Conservation (phyloP, 2,329 filamentous ascomycete genomes). For the Juglanconis sp. region DNA sequence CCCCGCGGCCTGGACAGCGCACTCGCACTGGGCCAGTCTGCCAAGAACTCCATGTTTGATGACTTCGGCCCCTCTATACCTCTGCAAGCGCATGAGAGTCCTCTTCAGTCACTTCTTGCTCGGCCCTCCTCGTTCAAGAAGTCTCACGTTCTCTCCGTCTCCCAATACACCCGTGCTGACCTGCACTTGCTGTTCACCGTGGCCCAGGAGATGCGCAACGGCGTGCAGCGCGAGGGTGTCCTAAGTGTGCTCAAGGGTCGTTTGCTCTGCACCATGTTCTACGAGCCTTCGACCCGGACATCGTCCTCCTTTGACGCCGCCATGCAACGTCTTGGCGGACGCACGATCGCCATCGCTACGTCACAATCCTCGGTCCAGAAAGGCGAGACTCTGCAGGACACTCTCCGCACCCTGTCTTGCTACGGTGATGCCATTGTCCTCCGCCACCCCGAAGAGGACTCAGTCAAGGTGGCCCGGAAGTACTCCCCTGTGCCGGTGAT, state of each 20-base stretch:
- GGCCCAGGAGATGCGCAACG: conserved; percentile 94
- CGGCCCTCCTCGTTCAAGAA: conserved; percentile 81
- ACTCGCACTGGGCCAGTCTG: conserved; percentile 22
- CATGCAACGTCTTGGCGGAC: conserved; percentile 95
- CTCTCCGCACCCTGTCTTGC: conserved; percentile 86
- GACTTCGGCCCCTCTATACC: conserved; percentile 46
- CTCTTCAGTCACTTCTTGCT: conserved; percentile 69
- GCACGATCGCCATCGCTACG: conserved; percentile 78
- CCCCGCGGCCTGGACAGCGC: conserved; percentile 34
- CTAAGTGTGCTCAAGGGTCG: conserved; percentile 82
- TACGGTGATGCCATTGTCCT: conserved; percentile 96
- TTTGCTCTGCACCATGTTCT: conserved; percentile 91
- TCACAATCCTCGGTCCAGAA: conserved; percentile 86
- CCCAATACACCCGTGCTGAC: conserved; percentile 82
- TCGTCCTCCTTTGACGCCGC: conserved; percentile 95
- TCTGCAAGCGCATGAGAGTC: conserved; percentile 52
- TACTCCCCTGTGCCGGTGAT: conserved; percentile 89
- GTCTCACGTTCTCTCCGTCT: conserved; percentile 86
- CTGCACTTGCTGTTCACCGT: conserved; percentile 93
- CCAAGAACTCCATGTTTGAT: conserved; percentile 33
- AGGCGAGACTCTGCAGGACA: conserved; percentile 91
- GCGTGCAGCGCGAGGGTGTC: conserved; percentile 87
- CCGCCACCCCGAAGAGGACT: conserved; percentile 81
- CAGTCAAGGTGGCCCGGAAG: conserved; percentile 78
- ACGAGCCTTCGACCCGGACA: conserved; percentile 93